Conservation (phyloP, 2,329 filamentous ascomycete species). For the Aspergillus brunneoviolaceus region DNA sequence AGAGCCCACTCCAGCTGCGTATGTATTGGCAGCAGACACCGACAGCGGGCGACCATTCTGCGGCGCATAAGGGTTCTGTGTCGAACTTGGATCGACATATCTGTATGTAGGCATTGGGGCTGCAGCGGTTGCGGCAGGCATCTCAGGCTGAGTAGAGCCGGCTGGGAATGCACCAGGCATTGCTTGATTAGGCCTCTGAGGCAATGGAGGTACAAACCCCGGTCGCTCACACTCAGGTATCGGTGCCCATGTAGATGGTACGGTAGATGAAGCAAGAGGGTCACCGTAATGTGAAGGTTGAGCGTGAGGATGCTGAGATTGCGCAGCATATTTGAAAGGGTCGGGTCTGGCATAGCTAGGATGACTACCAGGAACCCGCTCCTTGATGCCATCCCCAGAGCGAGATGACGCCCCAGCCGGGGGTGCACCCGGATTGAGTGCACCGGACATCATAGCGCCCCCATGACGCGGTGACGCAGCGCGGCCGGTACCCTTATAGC, state of each 20-base stretch:
- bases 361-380: constrained; percentile 25
- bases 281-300: constrained; percentile 17
- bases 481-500: constrained; percentile 12
- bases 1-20: constrained; percentile 13
- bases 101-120: constrained; percentile 30
- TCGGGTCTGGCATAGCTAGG: constrained; percentile 37
- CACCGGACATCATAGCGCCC: constrained; percentile 21
- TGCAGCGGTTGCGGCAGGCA: constrained; percentile 20
- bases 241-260: constrained; percentile 36
- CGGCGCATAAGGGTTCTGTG: constrained; percentile 23
- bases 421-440: constrained; percentile 10
- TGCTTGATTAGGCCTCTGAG: constrained; percentile 24
- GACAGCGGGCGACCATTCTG: constrained; percentile 17
- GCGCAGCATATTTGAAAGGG: constrained; percentile 34
- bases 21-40: constrained; percentile 13
- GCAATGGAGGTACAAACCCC: constrained; percentile 42
- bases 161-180: constrained; percentile 37
- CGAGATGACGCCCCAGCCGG: constrained; percentile 14
- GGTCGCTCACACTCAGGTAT: constrained; percentile 43
- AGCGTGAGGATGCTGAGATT: constrained; percentile 19
- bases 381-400: constrained; percentile 11
- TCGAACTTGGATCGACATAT: constrained; percentile 28
- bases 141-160: constrained; percentile 22
- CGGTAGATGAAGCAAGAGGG: constrained; percentile 16
- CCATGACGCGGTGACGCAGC: constrained; percentile 12